phyloP scores from a whole-genome alignment of 2,329 filamentous ascomycete genomes.

The Byssothecium circinans region DNA sequence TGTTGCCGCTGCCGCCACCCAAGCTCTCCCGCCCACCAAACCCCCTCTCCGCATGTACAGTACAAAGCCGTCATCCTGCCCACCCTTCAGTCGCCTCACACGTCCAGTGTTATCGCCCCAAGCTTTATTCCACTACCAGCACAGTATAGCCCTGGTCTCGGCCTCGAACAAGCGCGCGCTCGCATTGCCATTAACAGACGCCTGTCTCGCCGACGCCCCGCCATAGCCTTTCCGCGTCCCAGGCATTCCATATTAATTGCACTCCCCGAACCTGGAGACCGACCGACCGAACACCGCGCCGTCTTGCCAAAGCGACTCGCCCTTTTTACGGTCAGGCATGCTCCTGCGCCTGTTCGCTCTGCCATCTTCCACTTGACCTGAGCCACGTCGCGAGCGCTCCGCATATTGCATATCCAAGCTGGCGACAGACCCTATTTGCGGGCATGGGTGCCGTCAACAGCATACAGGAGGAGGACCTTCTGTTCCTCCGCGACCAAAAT shows the following conservation, averaged over 20 bases:
- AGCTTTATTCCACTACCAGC: conserved; percentile 14
- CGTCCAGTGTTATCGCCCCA: conserved; percentile 22
- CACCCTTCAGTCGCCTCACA: conserved; percentile 8
- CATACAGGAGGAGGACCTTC: conserved; percentile 73
- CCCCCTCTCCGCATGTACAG: background rate
- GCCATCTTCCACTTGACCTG: conserved; percentile 29
- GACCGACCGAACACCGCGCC: conserved; percentile 12
- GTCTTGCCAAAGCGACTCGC: conserved; percentile 14
- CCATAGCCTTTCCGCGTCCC: conserved; percentile 25
- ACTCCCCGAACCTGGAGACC: conserved; percentile 17
- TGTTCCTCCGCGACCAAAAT: conserved; percentile 89
- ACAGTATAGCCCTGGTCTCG: conserved; percentile 12
- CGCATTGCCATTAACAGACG: background rate
- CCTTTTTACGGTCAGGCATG: conserved; percentile 31
- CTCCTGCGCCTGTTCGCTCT: conserved; percentile 25
- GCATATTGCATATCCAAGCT: conserved; percentile 13
- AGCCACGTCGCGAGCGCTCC: conserved; percentile 11
- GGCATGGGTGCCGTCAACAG: conserved; percentile 90
- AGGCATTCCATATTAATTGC: conserved; percentile 37
- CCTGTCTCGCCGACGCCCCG: conserved; percentile 11
- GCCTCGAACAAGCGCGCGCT: conserved; percentile 17
- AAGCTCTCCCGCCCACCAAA: conserved; percentile 12
- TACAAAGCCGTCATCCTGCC: conserved; percentile 3
- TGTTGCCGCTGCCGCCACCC: conserved; percentile 5
- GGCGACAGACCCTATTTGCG: conserved; percentile 17